phyloP scores from a whole-genome alignment of 176 grass and related monocot species.

The Dactylis glomerata region DNA sequence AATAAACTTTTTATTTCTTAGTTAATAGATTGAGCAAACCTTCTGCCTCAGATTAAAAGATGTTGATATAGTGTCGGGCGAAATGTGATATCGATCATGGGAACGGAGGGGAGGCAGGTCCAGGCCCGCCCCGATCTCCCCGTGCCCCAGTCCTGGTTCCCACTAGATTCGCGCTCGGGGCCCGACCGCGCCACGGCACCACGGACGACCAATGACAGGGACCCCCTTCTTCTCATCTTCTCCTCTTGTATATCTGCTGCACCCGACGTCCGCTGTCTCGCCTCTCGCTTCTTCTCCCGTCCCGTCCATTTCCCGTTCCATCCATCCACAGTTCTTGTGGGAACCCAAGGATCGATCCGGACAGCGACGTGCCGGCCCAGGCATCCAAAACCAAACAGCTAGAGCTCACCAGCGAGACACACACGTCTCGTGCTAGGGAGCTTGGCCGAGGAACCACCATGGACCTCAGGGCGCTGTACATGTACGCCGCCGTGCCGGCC shows the following conservation, averaged over 20 bases:
- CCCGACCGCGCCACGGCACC: constrained; percentile 15
- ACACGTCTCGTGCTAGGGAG: not conserved
- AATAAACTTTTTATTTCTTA: too few relatives aligned
- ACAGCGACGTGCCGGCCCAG: constrained; percentile 17
- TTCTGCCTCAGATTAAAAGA: too few relatives aligned
- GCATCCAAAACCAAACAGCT: not conserved
- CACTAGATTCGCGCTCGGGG: constrained; percentile 37
- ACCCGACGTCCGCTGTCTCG: not conserved
- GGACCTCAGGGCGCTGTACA: constrained; percentile 15
- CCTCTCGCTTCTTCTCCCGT: not conserved
- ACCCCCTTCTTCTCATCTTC: not conserved
- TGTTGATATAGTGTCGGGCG: not conserved
- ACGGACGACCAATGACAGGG: not conserved
- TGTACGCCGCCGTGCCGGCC: constrained; percentile 28
- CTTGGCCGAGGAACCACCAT: not conserved
- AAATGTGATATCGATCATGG: not conserved
- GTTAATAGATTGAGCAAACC: too few relatives aligned
- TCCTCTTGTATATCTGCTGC: not conserved
- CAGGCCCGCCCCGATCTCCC: constrained; percentile 13
- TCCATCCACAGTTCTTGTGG: constrained; percentile 45
- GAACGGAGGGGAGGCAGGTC: not conserved
- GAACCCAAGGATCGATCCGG: constrained; percentile 38
- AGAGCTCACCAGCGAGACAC: not conserved
- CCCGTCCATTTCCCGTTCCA: constrained; percentile 1
- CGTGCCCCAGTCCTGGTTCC: constrained; percentile 16